Evolutionary conservation across 2,329 filamentous ascomycete species (phyloP), one percentile per base, ranked within the genome.

Genomic region (Aspergillus neoniger): DNA sequence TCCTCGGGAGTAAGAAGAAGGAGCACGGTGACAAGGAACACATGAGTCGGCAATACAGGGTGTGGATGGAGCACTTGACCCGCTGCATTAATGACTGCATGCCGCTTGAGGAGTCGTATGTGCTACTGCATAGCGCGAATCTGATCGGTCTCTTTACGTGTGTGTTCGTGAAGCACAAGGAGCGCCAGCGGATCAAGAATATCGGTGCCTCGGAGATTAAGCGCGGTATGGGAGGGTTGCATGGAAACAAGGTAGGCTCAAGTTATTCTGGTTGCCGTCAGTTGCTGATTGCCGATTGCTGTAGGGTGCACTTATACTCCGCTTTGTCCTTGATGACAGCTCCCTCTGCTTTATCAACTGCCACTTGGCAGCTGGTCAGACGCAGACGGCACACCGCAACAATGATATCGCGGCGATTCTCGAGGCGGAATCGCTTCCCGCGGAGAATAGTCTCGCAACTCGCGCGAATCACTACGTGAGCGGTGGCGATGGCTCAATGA

Each of bases 311-410:
- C 86, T 98, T 38, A 85, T 96, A 38, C 85, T 97, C 41, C 91
- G 95, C n/a, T 96, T 99, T 77, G 84, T 93, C 69, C 79, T 99
- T 2, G 95, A 99, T 71, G 93, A 99, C 75, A 95, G 89, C 54
- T 97, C 94, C 1, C 78, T 99, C 38, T 99, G 95, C 78, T 94
- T 99, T 76, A 86, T 98, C 79, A 99, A 99, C 73, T 99, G 95
- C 74, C 95, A 99, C 85, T 81, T 99, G 61, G 95, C 95, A 17
- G 95, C 95, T 0, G 95, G 95, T 0, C 95, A 99, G 76, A 88
- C 90, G 0, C 91, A 96, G 61, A 96, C 94, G 0, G 90, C 90
- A 60, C 88, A 93, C 69, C 91, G 95, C 6, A 96, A 99, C 77
- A 95, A 92, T 69, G 95, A 99, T 70, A 87, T 96, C 25, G 91